These are phyloP conservation scores for Trifolium repens DNA, from an alignment of 306 rosid species.

Conservation along the genomic window DNA sequence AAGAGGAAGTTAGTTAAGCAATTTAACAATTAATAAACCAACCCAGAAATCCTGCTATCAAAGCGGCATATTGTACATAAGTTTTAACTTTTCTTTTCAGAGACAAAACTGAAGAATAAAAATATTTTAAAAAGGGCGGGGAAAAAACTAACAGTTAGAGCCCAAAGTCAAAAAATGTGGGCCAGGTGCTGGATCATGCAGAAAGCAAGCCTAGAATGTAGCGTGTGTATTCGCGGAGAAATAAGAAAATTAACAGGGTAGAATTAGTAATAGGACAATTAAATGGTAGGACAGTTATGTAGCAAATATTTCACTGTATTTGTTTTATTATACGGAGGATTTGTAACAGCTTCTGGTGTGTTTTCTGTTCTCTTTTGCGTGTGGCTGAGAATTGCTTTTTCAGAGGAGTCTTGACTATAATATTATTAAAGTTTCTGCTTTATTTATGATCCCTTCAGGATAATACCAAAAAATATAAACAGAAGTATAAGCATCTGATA, in stretches of 20 bases:
- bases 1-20: conserved; percentile 8
- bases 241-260: background rate
- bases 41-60: conserved; percentile 20
- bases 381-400: background rate
- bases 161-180: background rate
- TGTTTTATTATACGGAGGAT: background rate
- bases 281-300: background rate
- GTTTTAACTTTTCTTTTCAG: background rate
- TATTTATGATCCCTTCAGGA: conserved; percentile 2
- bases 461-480: background rate
- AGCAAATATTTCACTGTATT: background rate
- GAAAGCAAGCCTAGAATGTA: conserved; percentile 16
- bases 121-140: background rate
- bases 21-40: conserved; percentile 21
- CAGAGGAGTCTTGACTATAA: background rate
- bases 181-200: background rate
- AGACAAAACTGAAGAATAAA: conserved; percentile 22
- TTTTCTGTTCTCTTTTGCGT: background rate
- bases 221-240: background rate
- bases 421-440: background rate
- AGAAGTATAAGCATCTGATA: conserved; percentile 30
- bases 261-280: background rate
- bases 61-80: background rate
- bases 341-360: background rate
- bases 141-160: background rate